phyloP scores from a whole-genome alignment of 352 stramenopile genomes.

The Aphanomyces astaci region DNA sequence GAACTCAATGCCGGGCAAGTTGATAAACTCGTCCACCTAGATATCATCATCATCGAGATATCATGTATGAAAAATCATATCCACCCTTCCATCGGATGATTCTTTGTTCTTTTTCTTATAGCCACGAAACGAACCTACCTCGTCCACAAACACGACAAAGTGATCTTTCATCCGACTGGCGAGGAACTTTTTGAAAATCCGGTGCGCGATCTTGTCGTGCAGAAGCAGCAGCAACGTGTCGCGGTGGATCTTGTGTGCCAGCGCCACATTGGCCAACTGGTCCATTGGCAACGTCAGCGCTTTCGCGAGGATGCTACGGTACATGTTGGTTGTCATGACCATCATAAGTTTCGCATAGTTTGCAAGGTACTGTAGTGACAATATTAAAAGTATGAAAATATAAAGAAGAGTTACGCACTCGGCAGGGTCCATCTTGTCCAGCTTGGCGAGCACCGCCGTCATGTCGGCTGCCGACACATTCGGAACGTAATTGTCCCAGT shows the following conservation, averaged over 20 bases:
- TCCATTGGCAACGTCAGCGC: constrained; percentile 1
- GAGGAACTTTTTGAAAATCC: constrained; percentile 17
- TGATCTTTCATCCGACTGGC: constrained; percentile 1
- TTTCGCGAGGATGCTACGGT: neutral
- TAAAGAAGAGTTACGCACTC: too few species aligned
- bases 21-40: constrained; percentile 20
- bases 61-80: too few species aligned
- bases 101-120: too few species aligned
- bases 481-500: constrained; percentile 19
- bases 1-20: constrained; percentile 66
- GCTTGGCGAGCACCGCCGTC: neutral
- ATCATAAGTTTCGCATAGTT: neutral
- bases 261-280: neutral
- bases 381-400: too few species aligned
- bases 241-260: neutral
- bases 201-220: constrained; percentile 19
- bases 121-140: constrained; percentile 8
- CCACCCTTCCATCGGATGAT: too few species aligned
- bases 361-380: too few species aligned
- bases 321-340: neutral
- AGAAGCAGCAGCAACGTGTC: constrained; percentile 16
- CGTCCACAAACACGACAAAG: constrained; percentile 16
- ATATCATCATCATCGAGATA: too few species aligned
- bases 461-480: constrained; percentile 4
- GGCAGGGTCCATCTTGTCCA: constrained; percentile 1